Evolutionary conservation across 352 stramenopile species (phyloP).

Genomic region (Phytopythium kandeliae): DNA sequence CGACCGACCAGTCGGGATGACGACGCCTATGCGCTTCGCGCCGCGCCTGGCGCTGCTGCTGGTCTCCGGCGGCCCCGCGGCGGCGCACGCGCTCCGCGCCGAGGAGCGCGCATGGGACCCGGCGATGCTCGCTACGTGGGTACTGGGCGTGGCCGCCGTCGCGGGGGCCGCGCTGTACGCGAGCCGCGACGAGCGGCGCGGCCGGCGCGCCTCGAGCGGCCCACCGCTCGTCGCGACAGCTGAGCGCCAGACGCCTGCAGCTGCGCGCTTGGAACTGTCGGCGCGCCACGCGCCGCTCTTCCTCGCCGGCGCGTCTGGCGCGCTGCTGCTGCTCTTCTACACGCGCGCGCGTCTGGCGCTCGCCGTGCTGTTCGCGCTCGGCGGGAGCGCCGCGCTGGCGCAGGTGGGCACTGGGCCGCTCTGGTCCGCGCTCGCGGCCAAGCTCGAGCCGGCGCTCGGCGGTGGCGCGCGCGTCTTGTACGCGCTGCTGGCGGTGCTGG

Average conservation of each 20-base stretch:
- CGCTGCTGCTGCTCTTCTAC: slow-evolving; percentile 66
- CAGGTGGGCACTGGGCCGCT: slow-evolving; percentile 44
- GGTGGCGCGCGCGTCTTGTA: slow-evolving; percentile 11
- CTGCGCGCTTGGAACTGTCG: slow-evolving; percentile 31
- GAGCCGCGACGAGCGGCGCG: slow-evolving; percentile 38
- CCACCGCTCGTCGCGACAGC: slow-evolving; percentile 24
- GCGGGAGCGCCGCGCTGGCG: slow-evolving; percentile 33
- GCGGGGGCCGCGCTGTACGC: slow-evolving; percentile 43
- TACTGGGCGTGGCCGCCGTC: slow-evolving; percentile 44
- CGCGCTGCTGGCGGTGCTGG: slow-evolving; percentile 12
- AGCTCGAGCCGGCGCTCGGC: slow-evolving; percentile 3
- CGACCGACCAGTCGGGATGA: too few relatives aligned
- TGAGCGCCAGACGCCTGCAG: neutral
- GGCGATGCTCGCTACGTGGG: slow-evolving; percentile 60
- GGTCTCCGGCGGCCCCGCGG: slow-evolving; percentile 7
- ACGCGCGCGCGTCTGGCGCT: slow-evolving; percentile 48
- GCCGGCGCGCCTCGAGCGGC: too few relatives aligned
- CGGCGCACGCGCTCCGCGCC: slow-evolving; percentile 24
- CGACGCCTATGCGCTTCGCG: too few relatives aligned
- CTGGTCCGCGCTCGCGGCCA: slow-evolving; percentile 8
- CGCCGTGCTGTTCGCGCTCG: slow-evolving; percentile 51
- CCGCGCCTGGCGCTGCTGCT: slow-evolving; percentile 25
- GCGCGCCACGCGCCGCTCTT: slow-evolving; percentile 50
- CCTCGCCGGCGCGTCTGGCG: slow-evolving; percentile 40
- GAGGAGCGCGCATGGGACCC: slow-evolving; percentile 58